Conservation (phyloP, 305 asterid genomes). For the Ruellia speciosa region DNA sequence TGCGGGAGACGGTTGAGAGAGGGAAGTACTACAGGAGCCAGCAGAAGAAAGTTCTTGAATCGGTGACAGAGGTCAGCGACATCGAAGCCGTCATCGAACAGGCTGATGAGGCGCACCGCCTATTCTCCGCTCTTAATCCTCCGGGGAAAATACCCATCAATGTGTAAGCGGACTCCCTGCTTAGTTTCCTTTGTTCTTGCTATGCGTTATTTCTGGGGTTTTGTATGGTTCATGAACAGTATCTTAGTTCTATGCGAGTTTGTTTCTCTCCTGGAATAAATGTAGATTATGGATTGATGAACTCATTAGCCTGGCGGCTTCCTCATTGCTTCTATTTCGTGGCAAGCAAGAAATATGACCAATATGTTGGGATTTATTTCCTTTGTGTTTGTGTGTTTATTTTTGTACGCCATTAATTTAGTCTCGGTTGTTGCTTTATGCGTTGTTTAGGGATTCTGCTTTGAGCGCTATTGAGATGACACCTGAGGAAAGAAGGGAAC, state of each 20-base stretch:
- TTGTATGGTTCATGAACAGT: not conserved
- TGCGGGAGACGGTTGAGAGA: constrained; percentile 63
- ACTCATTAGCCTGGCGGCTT: not conserved
- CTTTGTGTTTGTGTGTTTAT: no score
- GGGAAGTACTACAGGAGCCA: constrained; percentile 54
- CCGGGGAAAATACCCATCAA: constrained; percentile 48
- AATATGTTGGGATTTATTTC: not conserved
- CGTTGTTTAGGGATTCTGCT: constrained; percentile 49
- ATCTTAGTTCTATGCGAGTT: no score
- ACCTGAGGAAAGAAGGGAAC: constrained; percentile 51
- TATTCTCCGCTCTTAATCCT: constrained; percentile 49
- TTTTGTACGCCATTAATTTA: not conserved
- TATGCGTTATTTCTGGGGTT: not conserved
- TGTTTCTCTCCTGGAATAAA: no score
- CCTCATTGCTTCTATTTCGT: not conserved
- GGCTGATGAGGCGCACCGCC: constrained; percentile 70
- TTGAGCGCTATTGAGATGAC: constrained; percentile 50
- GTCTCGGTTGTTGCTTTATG: constrained; percentile 4
- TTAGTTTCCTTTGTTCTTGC: not conserved
- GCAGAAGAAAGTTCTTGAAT: constrained; percentile 74
- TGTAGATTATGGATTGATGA: no score
- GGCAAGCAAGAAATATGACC: not conserved
- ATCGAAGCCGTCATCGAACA: constrained; percentile 84
- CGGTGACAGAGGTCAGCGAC: constrained; percentile 80
- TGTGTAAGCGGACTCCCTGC: constrained; percentile 36